Conservation (phyloP, 2,329 filamentous ascomycete species). For the Aspergillus felis region DNA sequence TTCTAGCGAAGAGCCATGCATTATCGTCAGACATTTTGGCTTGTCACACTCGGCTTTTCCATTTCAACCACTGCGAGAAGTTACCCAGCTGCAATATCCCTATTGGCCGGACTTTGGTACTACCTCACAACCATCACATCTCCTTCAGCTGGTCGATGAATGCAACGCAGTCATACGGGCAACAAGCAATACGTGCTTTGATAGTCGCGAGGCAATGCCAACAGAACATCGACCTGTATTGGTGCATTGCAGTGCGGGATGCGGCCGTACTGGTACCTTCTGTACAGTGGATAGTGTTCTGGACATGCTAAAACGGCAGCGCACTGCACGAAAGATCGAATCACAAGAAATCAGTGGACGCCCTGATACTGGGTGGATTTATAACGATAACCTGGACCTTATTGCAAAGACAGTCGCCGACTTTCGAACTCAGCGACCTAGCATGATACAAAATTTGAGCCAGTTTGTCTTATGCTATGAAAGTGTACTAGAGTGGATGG, state of each 20-base stretch:
- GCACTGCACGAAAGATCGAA: constrained; percentile 30
- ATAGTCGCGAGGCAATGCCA: constrained; percentile 54
- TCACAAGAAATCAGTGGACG: constrained; percentile 16
- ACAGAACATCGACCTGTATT: constrained; percentile 64
- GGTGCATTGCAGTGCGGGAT: constrained; percentile 94
- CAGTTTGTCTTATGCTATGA: constrained; percentile 98
- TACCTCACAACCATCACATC: constrained; percentile 79
- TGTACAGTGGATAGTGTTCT: constrained; percentile 95
- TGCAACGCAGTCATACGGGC: constrained; percentile 63
- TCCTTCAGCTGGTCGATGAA: constrained; percentile 85
- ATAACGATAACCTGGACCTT: constrained; percentile 68
- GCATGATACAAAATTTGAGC: constrained; percentile 92
- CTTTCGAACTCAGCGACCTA: constrained; percentile 80
- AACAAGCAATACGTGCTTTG: constrained; percentile 21
- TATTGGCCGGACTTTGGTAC: constrained; percentile 98
- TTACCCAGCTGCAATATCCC: constrained; percentile 91
- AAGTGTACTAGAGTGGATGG: constrained; percentile 83
- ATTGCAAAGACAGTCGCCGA: constrained; percentile 86
- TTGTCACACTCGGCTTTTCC: constrained; percentile 72
- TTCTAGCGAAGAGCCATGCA: constrained; percentile 51
- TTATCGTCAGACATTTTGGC: constrained; percentile 82
- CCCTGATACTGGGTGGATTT: constrained; percentile 58
- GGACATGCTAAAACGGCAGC: constrained; percentile 92
- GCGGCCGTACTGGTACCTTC: constrained; percentile 91
- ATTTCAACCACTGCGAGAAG: constrained; percentile 81